Base-by-base conservation (phyloP, 768 basidiomycete genomes). In the Tephrocybe sp. region DNA sequence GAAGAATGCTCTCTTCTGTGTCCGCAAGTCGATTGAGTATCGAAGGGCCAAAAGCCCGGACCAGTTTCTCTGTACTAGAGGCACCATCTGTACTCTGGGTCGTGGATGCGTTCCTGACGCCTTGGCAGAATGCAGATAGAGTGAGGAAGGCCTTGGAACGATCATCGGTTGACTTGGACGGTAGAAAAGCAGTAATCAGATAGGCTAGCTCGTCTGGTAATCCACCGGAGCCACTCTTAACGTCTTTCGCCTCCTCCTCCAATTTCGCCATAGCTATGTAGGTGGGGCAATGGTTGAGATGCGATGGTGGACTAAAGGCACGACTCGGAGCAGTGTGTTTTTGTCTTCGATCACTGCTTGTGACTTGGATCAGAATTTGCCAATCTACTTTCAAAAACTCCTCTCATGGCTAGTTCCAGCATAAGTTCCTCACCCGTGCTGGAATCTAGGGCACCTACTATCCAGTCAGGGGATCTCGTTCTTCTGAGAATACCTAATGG, bases 401-500 rank as follows among this genome's bases (percentile, higher is more conserved):
- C 18, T 27, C 30, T 50, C 41, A 43, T 47, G 49, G 54, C 27
- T 49, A 56, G 48, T 36, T 39, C 40, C 39, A 41, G 37, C 36
- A 42, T 18, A 16, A 31, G 43, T 27, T 19, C 51, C 9, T 43
- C 23, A n/a, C 24, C 56, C 9, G 23, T 54, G 15, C 39, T 57
- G 33, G 63, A 61, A 46, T 63, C 54, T 15, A 58, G 62, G 49
- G 45, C 53, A 19, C 22, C 52, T 13, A 70, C 59, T 19, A 88
- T 95, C 45, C 74, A 79, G 42, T 64, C 75, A 5, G 88, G 89
- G 8, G 78, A 94, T 63, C 83, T 81, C n/a, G 82, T 97, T 33
- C 73, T 98, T 19, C 64, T 97, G 36, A 77, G 76, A 48, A 62
- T 94, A 34, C 93, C 93, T 4, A 92, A 82, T 54, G 88, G 88